Percentiles rank a stretch among this genome's conserved stretches.
phyloP scores from a whole-genome alignment of 106 monocot genomes.

The Dendrobium chrysotoxum region DNA sequence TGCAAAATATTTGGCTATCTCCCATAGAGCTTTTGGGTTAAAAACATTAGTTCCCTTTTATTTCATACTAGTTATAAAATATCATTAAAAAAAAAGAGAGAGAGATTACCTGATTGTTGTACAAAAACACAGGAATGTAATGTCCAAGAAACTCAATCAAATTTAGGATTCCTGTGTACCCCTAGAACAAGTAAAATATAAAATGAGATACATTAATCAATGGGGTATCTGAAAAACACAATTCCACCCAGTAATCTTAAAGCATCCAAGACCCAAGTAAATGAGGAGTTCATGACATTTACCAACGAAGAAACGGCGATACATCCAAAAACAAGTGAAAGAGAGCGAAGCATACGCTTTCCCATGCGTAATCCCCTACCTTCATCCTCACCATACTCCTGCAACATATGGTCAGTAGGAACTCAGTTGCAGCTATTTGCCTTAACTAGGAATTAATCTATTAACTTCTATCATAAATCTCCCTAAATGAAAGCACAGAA shows the following conservation, averaged over 20 bases:
- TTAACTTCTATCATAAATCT: not conserved
- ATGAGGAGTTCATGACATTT: not conserved
- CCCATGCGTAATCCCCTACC: conserved; percentile 85
- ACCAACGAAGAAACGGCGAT: conserved; percentile 81
- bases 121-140: conserved; percentile 62
- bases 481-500: not conserved
- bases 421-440: not conserved
- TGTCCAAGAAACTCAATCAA: conserved; percentile 57
- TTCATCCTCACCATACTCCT: conserved; percentile 93
- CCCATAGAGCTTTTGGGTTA: no score
- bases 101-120: conserved; percentile 73
- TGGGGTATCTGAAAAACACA: not conserved
- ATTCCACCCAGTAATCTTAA: not conserved
- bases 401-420: conserved; percentile 6
- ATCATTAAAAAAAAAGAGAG: not conserved
- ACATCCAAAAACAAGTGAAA: conserved; percentile 78
- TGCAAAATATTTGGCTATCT: no score
- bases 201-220: not conserved
- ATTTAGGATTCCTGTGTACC: conserved; percentile 70
- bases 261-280: not conserved
- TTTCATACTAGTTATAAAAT: not conserved
- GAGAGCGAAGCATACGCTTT: conserved; percentile 75
- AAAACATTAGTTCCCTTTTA: not conserved
- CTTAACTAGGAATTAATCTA: no score
- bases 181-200: conserved; percentile 31